Evolutionary conservation across 805 yeast species (phyloP), one percentile per base, ranked within the genome.

Genomic region (Candida corydali): DNA sequence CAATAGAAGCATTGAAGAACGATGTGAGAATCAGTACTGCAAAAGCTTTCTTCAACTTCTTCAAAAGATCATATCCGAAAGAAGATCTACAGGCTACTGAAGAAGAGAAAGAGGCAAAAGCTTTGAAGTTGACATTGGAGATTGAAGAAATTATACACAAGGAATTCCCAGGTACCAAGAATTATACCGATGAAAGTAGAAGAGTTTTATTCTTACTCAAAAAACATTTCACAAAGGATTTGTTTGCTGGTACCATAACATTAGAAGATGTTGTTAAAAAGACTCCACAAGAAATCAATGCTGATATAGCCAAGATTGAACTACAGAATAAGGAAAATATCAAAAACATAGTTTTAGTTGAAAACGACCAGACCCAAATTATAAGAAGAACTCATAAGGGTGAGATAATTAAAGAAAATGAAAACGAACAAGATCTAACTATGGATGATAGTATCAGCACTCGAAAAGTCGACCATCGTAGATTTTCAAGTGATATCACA

Each of bases 341-440:
- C 6, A 43, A 43, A 18, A 43, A 41, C 31, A 43, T 43, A 20
- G 36, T 88, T 10, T 61, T 88, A 34, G 79, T 80, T 17, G 76
- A 74, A 25, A 37, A 32, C 20, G 73, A 67, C 26, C 76, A 69
- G 22, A 53, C 61, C 19, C 87, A 87, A 12, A 71, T 80, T 30
- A 76, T 86, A 45, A 70, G 86, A 46, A 71, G 87, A 49, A 86
- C 96, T 3, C 95, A 87, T 55, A 85, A 83, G 55, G 96, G 96
- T 17, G 95, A 88, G 43, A 89, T 50, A 33, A 45, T 50, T 6
- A 37, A 43, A 27, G 47, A 47, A 20, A 46, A 52, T 24, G 51
- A 54, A 34, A 56, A 56, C 31, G 46, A 50, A 20, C 57, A 55
- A 12, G 29, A 26, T 15, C 33, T 30, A 17, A 57, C 51, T 16